Evolutionary conservation across 2,329 filamentous ascomycete species (phyloP), one percentile per base, ranked within the genome.

Genomic region (Alternaria gaisen): DNA sequence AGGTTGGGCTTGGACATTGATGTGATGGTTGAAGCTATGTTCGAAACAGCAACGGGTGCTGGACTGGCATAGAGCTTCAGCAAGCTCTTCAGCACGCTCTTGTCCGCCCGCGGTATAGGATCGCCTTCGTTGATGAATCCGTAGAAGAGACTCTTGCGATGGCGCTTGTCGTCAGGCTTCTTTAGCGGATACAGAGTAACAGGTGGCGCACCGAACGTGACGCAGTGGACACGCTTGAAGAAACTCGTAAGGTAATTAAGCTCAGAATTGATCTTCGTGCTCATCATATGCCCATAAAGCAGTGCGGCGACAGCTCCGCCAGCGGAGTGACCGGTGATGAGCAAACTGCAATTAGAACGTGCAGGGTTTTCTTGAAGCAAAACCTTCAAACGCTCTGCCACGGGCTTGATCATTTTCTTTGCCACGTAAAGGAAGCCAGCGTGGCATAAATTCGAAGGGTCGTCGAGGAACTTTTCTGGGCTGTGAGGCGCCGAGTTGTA

Each of bases 41-140:
- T 62, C 0, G 63, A 61, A 11, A 47, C 48, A 14, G 53, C 71
- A 2, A 51, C 71, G 1, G 89, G 88, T 1, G 84, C 79, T 0
- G 91, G 87, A 0, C 85, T 83, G 1, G 88, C 85, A 58, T 92
- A 90, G 0, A 96, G 82, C 60, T 91, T 88, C 1, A 95, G 79
- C 10, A 96, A 81, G 34, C 87, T 91, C 64, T 85, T 86, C 16
- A 96, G 83, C 69, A 96, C 94, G 0, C 87, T 85, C 77, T 88
- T 91, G 72, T 96, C 92, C 0, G 92, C 92, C 28, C 93, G 82
- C 0, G 87, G 84, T 0, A 97, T 91, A 0, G 91, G 92, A 66
- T 97, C 93, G 4, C 93, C 93, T 76, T 97, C 92, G 72, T 97
- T 97, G 70, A 94, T 83, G 73, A 97, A 93, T 42, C 86, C 87